These are phyloP conservation scores for Capsicum baccatum DNA, from an alignment of 257 asterid genomes.

Conservation along the genomic window DNA sequence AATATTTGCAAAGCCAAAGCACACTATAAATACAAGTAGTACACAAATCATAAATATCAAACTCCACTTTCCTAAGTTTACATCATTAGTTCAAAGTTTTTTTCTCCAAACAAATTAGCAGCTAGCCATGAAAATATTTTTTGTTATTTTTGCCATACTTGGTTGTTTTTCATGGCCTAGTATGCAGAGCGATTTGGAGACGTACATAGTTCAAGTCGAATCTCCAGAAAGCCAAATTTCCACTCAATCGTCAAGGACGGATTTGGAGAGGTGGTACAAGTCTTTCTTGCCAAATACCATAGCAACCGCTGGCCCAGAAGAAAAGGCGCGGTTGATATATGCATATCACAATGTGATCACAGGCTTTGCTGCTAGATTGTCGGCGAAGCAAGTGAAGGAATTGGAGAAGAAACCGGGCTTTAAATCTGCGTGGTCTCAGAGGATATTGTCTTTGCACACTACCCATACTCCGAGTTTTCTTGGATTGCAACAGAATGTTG, in stretches of 20 bases:
- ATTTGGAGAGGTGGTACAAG: conserved; percentile 3
- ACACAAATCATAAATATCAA: background rate
- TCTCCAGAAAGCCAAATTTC: background rate
- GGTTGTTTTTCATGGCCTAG: background rate
- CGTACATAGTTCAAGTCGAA: background rate
- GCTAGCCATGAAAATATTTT: background rate
- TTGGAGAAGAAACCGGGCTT: background rate
- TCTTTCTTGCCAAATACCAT: background rate
- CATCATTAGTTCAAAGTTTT: background rate
- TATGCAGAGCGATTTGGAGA: conserved; percentile 10
- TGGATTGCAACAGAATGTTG: conserved; percentile 18
- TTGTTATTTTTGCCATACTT: background rate
- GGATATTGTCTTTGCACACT: background rate
- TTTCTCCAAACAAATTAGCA: background rate
- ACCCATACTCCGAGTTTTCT: conserved; percentile 23
- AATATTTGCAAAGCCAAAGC: background rate
- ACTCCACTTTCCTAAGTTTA: conserved; percentile 3
- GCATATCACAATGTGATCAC: background rate
- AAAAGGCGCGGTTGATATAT: background rate
- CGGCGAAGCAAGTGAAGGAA: background rate
- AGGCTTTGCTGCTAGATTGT: background rate
- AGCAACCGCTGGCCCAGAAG: background rate
- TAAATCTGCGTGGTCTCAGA: background rate
- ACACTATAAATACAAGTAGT: background rate
- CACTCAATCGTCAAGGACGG: background rate